These are phyloP conservation scores for Xylaria polymorpha DNA, from an alignment of 2,329 filamentous ascomycete genomes.

Conservation along the genomic window DNA sequence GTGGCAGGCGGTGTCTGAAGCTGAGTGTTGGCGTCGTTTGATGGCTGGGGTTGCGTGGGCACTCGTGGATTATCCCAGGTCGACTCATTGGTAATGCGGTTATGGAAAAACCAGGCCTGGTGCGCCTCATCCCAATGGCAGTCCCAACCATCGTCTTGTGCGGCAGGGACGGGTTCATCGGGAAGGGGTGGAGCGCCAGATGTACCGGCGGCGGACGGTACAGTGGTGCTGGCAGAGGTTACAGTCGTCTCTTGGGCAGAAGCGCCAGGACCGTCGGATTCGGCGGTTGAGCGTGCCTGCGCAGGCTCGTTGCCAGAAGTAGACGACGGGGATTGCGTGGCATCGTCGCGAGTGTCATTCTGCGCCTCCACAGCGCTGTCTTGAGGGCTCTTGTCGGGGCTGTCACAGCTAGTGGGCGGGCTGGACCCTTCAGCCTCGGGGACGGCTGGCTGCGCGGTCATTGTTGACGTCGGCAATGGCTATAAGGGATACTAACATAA, in stretches of 20 bases:
- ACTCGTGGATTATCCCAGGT: slow-evolving; percentile 92
- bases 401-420: slow-evolving; percentile 8
- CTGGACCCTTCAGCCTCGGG: slow-evolving; percentile 24
- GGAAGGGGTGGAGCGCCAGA: slow-evolving; percentile 53
- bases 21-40: slow-evolving; percentile 43
- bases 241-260: slow-evolving; percentile 41
- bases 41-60: slow-evolving; percentile 55
- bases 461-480: slow-evolving; percentile 11
- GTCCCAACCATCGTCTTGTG: slow-evolving; percentile 82
- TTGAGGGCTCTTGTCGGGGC: background rate
- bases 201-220: slow-evolving; percentile 30
- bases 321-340: slow-evolving; percentile 8
- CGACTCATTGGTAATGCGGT: slow-evolving; percentile 77
- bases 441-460: slow-evolving; percentile 15
- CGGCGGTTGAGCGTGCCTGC: slow-evolving; percentile 2
- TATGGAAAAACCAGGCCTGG: slow-evolving; percentile 85
- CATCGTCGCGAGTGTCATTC: slow-evolving; percentile 16
- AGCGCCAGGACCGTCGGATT: slow-evolving; percentile 38
- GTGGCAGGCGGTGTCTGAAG: slow-evolving; percentile 45
- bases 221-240: slow-evolving; percentile 14
- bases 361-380: slow-evolving; percentile 4
- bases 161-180: slow-evolving; percentile 51
- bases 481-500: slow-evolving; percentile 31
- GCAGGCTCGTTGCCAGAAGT: slow-evolving; percentile 22
- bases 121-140: slow-evolving; percentile 77